phyloP scores from a whole-genome alignment of 805 yeast species.

The Saccharomycopsis sp. region DNA sequence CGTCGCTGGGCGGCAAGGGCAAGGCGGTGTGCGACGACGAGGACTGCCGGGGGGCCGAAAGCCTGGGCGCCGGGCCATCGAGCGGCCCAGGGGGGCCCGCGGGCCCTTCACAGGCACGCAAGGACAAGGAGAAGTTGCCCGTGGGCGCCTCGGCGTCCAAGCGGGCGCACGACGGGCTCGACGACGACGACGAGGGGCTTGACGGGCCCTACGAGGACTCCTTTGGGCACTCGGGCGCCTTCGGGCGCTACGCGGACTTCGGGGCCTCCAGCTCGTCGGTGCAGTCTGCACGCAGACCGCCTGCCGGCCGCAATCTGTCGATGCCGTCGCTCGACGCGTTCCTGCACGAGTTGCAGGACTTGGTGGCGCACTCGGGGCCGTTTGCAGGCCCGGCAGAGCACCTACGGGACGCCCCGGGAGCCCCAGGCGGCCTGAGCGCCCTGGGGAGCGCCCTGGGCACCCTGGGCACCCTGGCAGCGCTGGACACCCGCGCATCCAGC shows the following conservation, averaged over 20 bases:
- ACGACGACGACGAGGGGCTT: background rate
- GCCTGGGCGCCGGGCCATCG: too few relatives aligned
- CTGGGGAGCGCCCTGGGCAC: too few relatives aligned
- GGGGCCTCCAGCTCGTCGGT: background rate
- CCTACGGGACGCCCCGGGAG: too few relatives aligned
- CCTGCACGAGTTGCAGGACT: background rate
- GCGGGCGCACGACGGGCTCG: background rate
- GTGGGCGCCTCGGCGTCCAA: background rate
- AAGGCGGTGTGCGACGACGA: background rate
- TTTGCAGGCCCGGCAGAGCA: too few relatives aligned
- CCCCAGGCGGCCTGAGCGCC: too few relatives aligned
- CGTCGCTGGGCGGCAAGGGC: background rate
- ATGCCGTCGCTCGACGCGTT: background rate
- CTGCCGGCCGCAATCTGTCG: background rate
- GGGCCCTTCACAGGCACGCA: too few relatives aligned
- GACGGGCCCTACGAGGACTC: background rate
- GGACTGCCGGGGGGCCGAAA: background rate
- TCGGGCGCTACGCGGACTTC: background rate
- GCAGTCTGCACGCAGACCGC: too few relatives aligned
- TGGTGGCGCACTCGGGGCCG: too few relatives aligned
- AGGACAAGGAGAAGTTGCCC: background rate
- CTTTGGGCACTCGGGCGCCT: background rate
- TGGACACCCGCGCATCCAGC: background rate
- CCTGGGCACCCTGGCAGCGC: background rate
- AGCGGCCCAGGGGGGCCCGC: too few relatives aligned